A percentile compares a stretch with the other conserved stretches of the same genome.
These are phyloP conservation scores for Cercophora newfieldiana DNA, from an alignment of 495 filamentous ascomycete genomes.

Conservation along the genomic window DNA sequence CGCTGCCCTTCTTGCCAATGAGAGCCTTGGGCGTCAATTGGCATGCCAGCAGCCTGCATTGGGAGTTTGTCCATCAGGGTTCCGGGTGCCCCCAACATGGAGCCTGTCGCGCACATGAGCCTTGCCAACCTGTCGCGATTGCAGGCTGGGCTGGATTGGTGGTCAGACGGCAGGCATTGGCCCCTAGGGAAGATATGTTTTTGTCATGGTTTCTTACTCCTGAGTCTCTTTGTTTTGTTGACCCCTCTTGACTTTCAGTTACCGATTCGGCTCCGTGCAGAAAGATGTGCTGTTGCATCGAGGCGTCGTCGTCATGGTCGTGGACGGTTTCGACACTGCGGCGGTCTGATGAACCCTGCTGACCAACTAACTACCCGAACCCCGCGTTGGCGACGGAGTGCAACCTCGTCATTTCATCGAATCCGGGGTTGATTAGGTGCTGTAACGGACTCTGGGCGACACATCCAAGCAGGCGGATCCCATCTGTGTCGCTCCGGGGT, in stretches of 20 bases:
- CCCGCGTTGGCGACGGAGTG: background rate
- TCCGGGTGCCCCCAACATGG: background rate
- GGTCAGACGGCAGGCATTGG: constrained; percentile 14
- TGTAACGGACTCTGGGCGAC: background rate
- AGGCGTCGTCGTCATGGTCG: background rate
- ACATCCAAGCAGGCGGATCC: constrained; percentile 1
- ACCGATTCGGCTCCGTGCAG: constrained; percentile 2
- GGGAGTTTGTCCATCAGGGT: background rate
- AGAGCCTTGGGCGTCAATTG: background rate
- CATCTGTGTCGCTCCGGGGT: background rate
- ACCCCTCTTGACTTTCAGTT: background rate
- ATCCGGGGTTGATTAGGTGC: background rate
- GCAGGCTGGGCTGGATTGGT: constrained; percentile 8
- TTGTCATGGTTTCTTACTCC: background rate
- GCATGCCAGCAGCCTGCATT: background rate
- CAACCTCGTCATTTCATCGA: background rate
- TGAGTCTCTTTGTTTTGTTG: background rate
- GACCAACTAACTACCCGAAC: background rate
- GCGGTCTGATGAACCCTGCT: background rate
- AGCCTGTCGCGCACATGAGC: background rate
- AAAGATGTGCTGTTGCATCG: background rate
- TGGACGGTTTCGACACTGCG: background rate
- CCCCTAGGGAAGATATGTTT: background rate
- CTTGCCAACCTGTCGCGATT: background rate
- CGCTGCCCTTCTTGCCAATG: background rate